Conservation (phyloP, 2,329 filamentous ascomycete species). For the Colletotrichum endophyticum region DNA sequence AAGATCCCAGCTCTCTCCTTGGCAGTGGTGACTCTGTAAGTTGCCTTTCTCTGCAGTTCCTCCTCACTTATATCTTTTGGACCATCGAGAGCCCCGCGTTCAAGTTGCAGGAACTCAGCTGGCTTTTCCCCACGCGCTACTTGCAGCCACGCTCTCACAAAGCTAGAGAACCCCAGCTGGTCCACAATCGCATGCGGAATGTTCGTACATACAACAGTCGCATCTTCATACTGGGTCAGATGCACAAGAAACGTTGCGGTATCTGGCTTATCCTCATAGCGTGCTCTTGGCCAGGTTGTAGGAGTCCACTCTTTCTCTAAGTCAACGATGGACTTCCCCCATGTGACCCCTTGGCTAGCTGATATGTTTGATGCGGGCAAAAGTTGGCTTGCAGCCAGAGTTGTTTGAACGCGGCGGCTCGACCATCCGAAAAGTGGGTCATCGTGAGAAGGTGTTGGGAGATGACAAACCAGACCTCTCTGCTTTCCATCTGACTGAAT, state of each 20-base stretch:
- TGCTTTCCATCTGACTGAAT: slow-evolving; percentile 1
- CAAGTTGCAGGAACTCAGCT: slow-evolving; percentile 12
- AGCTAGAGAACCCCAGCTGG: slow-evolving; percentile 22
- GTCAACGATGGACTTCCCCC: neutral
- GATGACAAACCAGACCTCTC: neutral
- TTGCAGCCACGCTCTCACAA: slow-evolving; percentile 24
- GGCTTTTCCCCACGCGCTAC: slow-evolving; percentile 20
- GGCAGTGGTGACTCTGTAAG: neutral
- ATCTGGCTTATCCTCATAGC: slow-evolving; percentile 16
- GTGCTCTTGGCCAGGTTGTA: slow-evolving; percentile 21
- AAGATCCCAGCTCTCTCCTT: neutral
- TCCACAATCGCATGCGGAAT: slow-evolving; percentile 25
- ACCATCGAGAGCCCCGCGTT: slow-evolving; percentile 7
- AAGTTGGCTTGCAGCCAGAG: neutral
- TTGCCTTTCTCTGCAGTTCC: neutral
- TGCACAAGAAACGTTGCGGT: slow-evolving; percentile 25
- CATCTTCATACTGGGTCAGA: slow-evolving; percentile 22
- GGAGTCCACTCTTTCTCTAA: neutral
- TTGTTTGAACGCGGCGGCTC: neutral
- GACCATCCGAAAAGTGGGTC: slow-evolving; percentile 21
- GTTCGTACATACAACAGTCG: slow-evolving; percentile 21
- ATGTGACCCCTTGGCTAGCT: neutral
- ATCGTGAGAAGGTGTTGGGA: neutral
- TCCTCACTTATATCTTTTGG: slow-evolving; percentile 1
- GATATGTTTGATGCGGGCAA: neutral